Conservation (phyloP, 208 protist genomes). For the Acanthamoeba divionensis region DNA sequence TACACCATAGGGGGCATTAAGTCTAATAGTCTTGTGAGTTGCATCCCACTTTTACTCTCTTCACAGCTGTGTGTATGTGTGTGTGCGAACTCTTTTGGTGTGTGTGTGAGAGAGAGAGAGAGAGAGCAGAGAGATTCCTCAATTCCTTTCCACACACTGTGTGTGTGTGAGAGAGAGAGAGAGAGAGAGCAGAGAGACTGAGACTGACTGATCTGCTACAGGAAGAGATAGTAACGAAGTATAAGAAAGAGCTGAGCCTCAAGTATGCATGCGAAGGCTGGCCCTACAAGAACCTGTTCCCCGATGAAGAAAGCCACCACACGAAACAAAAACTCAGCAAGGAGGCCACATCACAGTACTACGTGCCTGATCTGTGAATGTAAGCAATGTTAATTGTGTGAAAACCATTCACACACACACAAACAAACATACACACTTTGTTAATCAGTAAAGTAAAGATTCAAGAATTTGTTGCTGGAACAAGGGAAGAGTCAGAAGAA, state of each 20-base stretch:
- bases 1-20: slow-evolving; percentile 18
- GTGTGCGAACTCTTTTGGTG: not conserved
- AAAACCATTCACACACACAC: too few species aligned
- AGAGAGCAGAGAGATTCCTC: too few species aligned
- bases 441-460: too few species aligned
- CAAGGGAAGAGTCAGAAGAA: too few species aligned
- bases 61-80: not conserved
- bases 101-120: not conserved
- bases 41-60: not conserved
- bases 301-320: too few species aligned
- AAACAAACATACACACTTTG: too few species aligned
- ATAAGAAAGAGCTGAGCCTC: slow-evolving; percentile 29
- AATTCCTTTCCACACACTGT: too few species aligned
- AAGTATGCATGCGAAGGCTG: slow-evolving; percentile 7
- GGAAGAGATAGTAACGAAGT: slow-evolving; percentile 27
- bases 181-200: not conserved
- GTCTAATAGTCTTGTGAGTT: not conserved
- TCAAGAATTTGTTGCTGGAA: too few species aligned
- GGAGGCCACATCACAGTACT: too few species aligned
- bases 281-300: slow-evolving; percentile 21
- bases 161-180: not conserved
- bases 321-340: too few species aligned
- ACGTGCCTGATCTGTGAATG: too few species aligned
- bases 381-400: too few species aligned
- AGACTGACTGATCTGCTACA: not conserved